Conservation (phyloP, 192 early-diverging fungal genomes). For the Gaertneriomyces semiglobifer region DNA sequence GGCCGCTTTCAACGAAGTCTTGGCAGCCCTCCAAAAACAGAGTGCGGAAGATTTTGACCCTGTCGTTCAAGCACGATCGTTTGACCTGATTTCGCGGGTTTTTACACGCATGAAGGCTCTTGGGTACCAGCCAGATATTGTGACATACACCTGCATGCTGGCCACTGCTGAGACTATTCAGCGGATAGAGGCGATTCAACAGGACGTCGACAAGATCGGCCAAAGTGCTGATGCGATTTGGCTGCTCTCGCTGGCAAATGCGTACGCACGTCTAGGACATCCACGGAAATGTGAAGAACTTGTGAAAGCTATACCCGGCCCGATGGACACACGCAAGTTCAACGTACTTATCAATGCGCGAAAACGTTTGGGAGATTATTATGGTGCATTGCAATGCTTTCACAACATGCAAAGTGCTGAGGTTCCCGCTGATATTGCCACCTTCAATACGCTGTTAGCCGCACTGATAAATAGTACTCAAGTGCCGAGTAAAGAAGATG, state of each 20-base stretch:
- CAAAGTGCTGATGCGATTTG: not conserved
- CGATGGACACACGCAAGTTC: conserved; percentile 2
- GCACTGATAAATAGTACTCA: not conserved
- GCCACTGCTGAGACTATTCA: not conserved
- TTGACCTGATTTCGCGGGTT: not conserved
- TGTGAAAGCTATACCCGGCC: not conserved
- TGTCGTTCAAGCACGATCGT: no score
- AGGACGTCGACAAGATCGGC: not conserved
- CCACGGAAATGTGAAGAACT: conserved; percentile 13
- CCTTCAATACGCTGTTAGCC: conserved; percentile 14
- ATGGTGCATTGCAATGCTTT: not conserved
- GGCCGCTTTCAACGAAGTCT: no score
- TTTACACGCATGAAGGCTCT: not conserved
- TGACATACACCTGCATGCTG: conserved; percentile 20
- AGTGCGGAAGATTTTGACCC: no score
- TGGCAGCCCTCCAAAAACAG: no score
- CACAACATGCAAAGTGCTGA: conserved; percentile 1
- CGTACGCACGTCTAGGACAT: conserved; percentile 11
- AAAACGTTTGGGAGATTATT: conserved; percentile 15
- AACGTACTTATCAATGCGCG: conserved; percentile 15
- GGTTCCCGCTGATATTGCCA: conserved; percentile 11
- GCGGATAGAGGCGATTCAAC: conserved; percentile 2
- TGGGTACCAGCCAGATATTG: conserved; percentile 5
- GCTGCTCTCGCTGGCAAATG: not conserved
- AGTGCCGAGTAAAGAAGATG: not conserved